Conservation (phyloP, 768 basidiomycete genomes). For the Mycena alexandri region DNA sequence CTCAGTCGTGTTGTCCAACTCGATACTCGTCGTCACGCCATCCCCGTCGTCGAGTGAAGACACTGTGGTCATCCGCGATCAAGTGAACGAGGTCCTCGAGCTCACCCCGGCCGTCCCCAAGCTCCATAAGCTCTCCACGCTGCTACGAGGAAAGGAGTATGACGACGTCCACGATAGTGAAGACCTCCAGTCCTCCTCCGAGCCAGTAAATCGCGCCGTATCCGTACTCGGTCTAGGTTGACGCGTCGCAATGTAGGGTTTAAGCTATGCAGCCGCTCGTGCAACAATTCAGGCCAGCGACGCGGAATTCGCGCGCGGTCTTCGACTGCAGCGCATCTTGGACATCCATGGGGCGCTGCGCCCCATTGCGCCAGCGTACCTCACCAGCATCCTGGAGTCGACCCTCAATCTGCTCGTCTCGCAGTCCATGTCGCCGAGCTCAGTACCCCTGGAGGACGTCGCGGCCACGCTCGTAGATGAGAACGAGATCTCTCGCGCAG, state of each 20-base stretch:
- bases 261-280: conserved; percentile 74
- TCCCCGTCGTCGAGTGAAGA: conserved; percentile 49
- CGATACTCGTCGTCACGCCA: conserved; percentile 79
- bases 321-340: conserved; percentile 80
- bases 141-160: conserved; percentile 78
- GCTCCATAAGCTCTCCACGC: conserved; percentile 70
- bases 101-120: conserved; percentile 82
- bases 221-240: neutral
- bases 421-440: conserved; percentile 62
- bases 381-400: conserved; percentile 78
- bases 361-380: conserved; percentile 75
- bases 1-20: conserved; percentile 91
- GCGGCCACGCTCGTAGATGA: conserved; percentile 73
- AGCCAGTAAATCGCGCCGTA: conserved; percentile 33
- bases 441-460: conserved; percentile 71
- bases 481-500: conserved; percentile 73
- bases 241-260: conserved; percentile 19
- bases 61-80: conserved; percentile 79
- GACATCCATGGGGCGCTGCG: conserved; percentile 79
- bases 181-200: conserved; percentile 37
- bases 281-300: conserved; percentile 87
- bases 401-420: conserved; percentile 83
- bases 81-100: conserved; percentile 88
- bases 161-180: conserved; percentile 72
- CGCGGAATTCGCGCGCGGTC: conserved; percentile 71